Percentiles rank a stretch among this genome's conserved stretches.
These are phyloP conservation scores for Phialophora macrospora DNA, from an alignment of 2,329 filamentous ascomycete genomes.

Conservation along the genomic window DNA sequence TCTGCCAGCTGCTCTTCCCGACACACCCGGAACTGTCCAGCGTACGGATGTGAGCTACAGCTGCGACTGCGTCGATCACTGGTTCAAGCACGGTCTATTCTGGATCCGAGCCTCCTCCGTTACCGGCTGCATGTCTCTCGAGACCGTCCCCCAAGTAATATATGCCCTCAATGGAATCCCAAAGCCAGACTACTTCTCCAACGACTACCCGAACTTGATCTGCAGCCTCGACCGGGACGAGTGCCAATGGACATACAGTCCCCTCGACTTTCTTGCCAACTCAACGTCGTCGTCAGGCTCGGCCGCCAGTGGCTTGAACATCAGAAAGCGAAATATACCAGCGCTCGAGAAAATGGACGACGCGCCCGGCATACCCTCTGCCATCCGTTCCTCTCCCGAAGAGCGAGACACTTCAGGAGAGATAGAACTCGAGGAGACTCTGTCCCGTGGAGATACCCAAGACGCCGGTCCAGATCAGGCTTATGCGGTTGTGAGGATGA, in stretches of 20 bases:
- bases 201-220: constrained; percentile 20
- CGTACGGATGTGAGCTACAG: constrained; percentile 15
- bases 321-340: neutral
- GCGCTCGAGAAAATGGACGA: neutral
- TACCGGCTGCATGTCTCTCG: constrained; percentile 25
- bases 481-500: neutral
- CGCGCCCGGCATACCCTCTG: neutral
- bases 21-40: neutral
- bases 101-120: constrained; percentile 26
- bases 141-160: constrained; percentile 14
- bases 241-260: constrained; percentile 27
- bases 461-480: neutral
- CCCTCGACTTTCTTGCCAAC: constrained; percentile 11
- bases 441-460: neutral
- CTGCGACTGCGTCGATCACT: constrained; percentile 25
- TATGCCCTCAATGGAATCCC: constrained; percentile 24
- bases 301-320: neutral
- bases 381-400: neutral
- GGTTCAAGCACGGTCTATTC: constrained; percentile 20
- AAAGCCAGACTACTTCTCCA: constrained; percentile 21
- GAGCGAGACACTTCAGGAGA: neutral
- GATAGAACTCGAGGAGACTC: neutral
- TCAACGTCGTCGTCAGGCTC: constrained; percentile 1
- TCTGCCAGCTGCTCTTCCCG: neutral
- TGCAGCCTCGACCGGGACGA: constrained; percentile 14